A percentile compares a stretch with the other conserved stretches of the same genome.
phyloP scores from a whole-genome alignment of 2,329 filamentous ascomycete genomes.

The Ophiosphaerella narmari region DNA sequence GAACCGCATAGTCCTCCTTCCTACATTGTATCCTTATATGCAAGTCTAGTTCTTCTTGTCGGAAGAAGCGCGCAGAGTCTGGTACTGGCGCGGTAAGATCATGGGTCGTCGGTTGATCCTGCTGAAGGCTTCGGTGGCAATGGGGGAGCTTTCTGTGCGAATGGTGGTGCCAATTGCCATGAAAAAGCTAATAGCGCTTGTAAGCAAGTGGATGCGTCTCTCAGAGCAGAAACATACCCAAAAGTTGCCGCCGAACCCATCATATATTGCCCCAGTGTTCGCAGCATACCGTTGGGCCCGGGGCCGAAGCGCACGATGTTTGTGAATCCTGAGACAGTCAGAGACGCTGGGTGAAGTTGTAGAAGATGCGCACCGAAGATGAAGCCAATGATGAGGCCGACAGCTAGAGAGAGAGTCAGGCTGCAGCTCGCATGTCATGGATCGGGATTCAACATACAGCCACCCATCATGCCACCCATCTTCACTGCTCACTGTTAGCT shows the following conservation, averaged over 20 bases:
- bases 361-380: conserved; percentile 74
- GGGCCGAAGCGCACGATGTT: conserved; percentile 96
- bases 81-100: conserved; percentile 58
- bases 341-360: conserved; percentile 7
- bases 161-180: conserved; percentile 99
- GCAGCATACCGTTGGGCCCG: conserved; percentile 89
- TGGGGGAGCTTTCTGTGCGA: conserved; percentile 82
- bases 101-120: conserved; percentile 72
- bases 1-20: background rate
- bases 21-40: background rate
- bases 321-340: conserved; percentile 69
- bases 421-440: background rate
- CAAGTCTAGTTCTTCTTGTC: conserved; percentile 34
- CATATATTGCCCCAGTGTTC: conserved; percentile 97
- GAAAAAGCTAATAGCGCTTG: conserved; percentile 70
- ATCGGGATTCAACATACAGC: conserved; percentile 68
- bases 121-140: conserved; percentile 75
- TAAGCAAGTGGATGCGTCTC: conserved; percentile 14
- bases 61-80: conserved; percentile 28
- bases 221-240: conserved; percentile 64
- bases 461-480: conserved; percentile 98
- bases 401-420: conserved; percentile 64
- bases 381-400: conserved; percentile 95
- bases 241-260: conserved; percentile 92
- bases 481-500: conserved; percentile 68